Percentiles rank a stretch among this genome's conserved stretches.
Evolutionary conservation across 495 filamentous ascomycete species (phyloP).

Genomic region (Glonium stellatum): DNA sequence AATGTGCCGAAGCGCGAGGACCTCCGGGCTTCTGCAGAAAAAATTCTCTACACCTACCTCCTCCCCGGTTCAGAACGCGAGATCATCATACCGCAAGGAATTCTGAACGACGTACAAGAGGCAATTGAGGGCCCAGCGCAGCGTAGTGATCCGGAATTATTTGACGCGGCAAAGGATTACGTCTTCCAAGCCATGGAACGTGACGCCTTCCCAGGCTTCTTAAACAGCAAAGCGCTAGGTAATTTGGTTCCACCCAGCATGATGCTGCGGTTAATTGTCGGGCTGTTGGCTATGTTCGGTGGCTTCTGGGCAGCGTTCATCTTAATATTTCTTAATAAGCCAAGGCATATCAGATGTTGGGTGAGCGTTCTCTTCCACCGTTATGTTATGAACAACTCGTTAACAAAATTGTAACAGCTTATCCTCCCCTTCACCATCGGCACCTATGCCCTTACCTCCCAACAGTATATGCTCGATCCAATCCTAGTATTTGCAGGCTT

Average conservation of each 20-base stretch:
- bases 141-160: constrained; percentile 93
- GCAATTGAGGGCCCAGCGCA: constrained; percentile 77
- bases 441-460: constrained; percentile 76
- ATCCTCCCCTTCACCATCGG: constrained; percentile 91
- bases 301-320: constrained; percentile 92
- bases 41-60: constrained; percentile 93
- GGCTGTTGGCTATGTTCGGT: constrained; percentile 79
- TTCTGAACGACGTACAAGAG: constrained; percentile 70
- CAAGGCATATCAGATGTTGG: constrained; percentile 69
- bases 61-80: constrained; percentile 90
- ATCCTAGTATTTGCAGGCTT: constrained; percentile 79
- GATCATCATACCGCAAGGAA: constrained; percentile 82
- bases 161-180: constrained; percentile 96
- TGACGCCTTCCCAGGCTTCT: constrained; percentile 94
- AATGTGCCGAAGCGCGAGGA: constrained; percentile 80
- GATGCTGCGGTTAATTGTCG: constrained; percentile 73
- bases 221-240: constrained; percentile 87
- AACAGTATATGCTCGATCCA: constrained; percentile 92
- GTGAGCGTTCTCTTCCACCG: constrained; percentile 46
- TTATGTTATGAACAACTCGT: constrained; percentile 21
- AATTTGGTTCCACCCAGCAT: constrained; percentile 87
- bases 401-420: constrained; percentile 45
- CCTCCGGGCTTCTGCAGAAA: constrained; percentile 87
- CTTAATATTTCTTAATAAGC: constrained; percentile 80
- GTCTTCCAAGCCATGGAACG: constrained; percentile 99